These are phyloP conservation scores for Botrytis fragariae DNA, from an alignment of 2,329 filamentous ascomycete species.

Conservation along the genomic window DNA sequence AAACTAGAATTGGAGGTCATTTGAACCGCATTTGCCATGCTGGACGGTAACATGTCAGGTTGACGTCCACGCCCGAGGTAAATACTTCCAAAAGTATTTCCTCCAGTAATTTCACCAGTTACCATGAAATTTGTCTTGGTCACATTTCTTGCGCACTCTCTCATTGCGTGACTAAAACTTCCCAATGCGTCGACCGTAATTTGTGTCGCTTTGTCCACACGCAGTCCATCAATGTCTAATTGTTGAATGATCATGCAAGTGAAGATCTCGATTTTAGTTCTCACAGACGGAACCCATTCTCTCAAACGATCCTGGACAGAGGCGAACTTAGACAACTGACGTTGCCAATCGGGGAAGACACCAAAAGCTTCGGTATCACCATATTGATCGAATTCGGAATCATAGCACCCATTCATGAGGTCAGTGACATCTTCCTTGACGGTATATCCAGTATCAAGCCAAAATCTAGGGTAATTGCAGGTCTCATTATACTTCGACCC, in stretches of 20 bases:
- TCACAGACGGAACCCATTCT: constrained; percentile 59
- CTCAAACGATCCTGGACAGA: constrained; percentile 65
- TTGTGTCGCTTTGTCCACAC: constrained; percentile 65
- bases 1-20: constrained; percentile 45
- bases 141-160: constrained; percentile 54
- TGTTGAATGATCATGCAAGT: constrained; percentile 61
- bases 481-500: constrained; percentile 54
- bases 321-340: constrained; percentile 64
- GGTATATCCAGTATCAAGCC: constrained; percentile 51
- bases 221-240: constrained; percentile 65
- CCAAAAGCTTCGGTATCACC: constrained; percentile 60
- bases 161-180: constrained; percentile 55
- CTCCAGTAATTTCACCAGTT: constrained; percentile 61
- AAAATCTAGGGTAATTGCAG: constrained; percentile 60
- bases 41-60: constrained; percentile 50
- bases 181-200: constrained; percentile 60
- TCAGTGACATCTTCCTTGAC: constrained; percentile 45
- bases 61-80: constrained; percentile 62
- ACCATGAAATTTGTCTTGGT: constrained; percentile 64
- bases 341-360: constrained; percentile 60
- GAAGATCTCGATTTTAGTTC: constrained; percentile 56
- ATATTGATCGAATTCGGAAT: constrained; percentile 59
- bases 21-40: constrained; percentile 48
- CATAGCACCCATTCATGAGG: constrained; percentile 53
- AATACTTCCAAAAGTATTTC: constrained; percentile 58